A percentile compares a stretch with the other conserved stretches of the same genome.
Evolutionary conservation across 78 protist species (phyloP).

Genomic region (Guillardia theta): DNA sequence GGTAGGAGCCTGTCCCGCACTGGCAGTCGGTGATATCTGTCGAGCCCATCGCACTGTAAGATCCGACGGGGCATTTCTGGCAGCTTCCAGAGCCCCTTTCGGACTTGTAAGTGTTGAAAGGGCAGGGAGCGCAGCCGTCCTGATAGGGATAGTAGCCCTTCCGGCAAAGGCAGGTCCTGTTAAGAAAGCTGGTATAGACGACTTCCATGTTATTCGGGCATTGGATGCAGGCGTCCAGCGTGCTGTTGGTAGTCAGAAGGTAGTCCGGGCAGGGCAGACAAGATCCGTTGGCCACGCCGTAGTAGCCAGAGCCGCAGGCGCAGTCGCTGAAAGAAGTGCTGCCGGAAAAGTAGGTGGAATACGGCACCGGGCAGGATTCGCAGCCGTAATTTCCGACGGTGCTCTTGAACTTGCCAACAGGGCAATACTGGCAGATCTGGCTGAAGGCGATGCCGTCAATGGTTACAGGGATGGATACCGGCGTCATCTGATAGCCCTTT

Average conservation of each 20-base stretch:
- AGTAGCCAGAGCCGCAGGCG: too few species aligned
- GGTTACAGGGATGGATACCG: too few species aligned
- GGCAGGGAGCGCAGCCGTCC: neutral
- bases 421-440: neutral
- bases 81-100: neutral
- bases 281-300: neutral
- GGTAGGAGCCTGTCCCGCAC: neutral
- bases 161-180: neutral
- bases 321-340: neutral
- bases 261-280: neutral
- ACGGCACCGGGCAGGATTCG: neutral
- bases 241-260: too few species aligned
- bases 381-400: neutral
- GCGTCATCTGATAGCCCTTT: too few species aligned
- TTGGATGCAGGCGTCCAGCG: too few species aligned
- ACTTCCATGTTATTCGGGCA: neutral
- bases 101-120: neutral
- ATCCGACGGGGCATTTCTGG: neutral
- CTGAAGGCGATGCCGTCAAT: too few species aligned
- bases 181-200: neutral
- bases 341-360: neutral
- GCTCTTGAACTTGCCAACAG: neutral
- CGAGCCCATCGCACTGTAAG: neutral
- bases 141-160: neutral
- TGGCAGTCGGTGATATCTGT: neutral